phyloP scores from a whole-genome alignment of 306 rosid species.

The Trifolium pratense region DNA sequence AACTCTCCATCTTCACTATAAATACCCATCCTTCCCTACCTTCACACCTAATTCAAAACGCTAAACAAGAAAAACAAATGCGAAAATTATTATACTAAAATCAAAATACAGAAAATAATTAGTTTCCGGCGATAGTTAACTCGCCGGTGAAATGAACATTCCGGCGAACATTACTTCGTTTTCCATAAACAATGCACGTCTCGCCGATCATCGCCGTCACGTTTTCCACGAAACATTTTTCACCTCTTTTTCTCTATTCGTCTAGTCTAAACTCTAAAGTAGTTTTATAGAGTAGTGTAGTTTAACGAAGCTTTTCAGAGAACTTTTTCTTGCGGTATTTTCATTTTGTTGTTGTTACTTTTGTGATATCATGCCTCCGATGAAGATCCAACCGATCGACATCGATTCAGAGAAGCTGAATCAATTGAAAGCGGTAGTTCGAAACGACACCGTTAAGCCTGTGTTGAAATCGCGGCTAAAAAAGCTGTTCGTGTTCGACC shows the following conservation, averaged over 20 bases:
- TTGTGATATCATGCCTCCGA: constrained; percentile 64
- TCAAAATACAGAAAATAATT: background rate
- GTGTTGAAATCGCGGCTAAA: constrained; percentile 80
- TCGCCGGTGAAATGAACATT: constrained; percentile 75
- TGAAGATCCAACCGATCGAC: constrained; percentile 95
- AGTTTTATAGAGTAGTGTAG: background rate
- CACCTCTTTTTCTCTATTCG: background rate
- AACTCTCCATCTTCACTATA: constrained; percentile 43
- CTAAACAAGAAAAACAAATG: background rate
- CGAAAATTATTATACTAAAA: background rate
- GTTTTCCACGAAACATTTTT: constrained; percentile 58
- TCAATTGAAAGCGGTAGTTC: constrained; percentile 48
- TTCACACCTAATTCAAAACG: constrained; percentile 41
- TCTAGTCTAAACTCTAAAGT: too few species aligned
- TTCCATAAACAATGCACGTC: constrained; percentile 52
- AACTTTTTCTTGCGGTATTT: background rate
- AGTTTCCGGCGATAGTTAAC: constrained; percentile 39
- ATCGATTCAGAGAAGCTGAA: constrained; percentile 58
- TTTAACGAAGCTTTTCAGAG: constrained; percentile 6
- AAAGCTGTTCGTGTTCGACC: constrained; percentile 77
- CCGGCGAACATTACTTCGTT: constrained; percentile 48
- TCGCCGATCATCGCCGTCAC: constrained; percentile 73
- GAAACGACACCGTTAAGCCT: constrained; percentile 70
- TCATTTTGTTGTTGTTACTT: background rate
- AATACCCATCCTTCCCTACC: constrained; percentile 25